These are phyloP conservation scores for Hyphopichia wangnamkhiaoensis DNA, from an alignment of 1,139 yeast species.

Conservation along the genomic window DNA sequence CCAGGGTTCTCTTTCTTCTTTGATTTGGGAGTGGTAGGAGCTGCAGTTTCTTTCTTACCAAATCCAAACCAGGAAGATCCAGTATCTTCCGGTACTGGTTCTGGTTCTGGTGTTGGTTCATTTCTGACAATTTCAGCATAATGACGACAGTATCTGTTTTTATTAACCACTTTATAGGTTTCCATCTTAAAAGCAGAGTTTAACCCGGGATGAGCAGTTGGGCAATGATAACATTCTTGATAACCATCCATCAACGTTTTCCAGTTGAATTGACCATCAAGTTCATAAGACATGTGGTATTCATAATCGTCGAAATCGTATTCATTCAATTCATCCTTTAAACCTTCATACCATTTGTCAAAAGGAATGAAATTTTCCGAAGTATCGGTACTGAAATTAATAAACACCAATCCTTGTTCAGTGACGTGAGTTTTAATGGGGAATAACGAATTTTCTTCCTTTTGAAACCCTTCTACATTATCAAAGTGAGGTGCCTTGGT, in stretches of 20 bases:
- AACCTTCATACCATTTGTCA: slow-evolving; percentile 53
- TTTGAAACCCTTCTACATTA: slow-evolving; percentile 56
- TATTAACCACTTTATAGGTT: slow-evolving; percentile 64
- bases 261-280: slow-evolving; percentile 66
- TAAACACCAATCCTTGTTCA: slow-evolving; percentile 56
- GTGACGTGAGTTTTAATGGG: slow-evolving; percentile 57
- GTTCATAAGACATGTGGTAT: slow-evolving; percentile 65
- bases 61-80: slow-evolving; percentile 54
- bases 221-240: slow-evolving; percentile 68
- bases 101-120: slow-evolving; percentile 12
- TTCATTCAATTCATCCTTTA: slow-evolving; percentile 52
- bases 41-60: slow-evolving; percentile 35
- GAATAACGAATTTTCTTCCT: slow-evolving; percentile 55
- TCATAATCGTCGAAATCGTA: slow-evolving; percentile 62
- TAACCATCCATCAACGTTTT: slow-evolving; percentile 68
- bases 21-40: slow-evolving; percentile 9
- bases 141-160: slow-evolving; percentile 59
- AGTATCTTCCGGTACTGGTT: slow-evolving; percentile 19
- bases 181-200: slow-evolving; percentile 60
- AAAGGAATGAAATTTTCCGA: slow-evolving; percentile 41
- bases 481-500: slow-evolving; percentile 65
- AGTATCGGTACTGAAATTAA: slow-evolving; percentile 47
- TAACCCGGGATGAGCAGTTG: slow-evolving; percentile 65
- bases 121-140: slow-evolving; percentile 32
- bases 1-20: slow-evolving; percentile 46